phyloP scores from a whole-genome alignment of 2,329 filamentous ascomycete species.

The Scedosporium dehoogii region DNA sequence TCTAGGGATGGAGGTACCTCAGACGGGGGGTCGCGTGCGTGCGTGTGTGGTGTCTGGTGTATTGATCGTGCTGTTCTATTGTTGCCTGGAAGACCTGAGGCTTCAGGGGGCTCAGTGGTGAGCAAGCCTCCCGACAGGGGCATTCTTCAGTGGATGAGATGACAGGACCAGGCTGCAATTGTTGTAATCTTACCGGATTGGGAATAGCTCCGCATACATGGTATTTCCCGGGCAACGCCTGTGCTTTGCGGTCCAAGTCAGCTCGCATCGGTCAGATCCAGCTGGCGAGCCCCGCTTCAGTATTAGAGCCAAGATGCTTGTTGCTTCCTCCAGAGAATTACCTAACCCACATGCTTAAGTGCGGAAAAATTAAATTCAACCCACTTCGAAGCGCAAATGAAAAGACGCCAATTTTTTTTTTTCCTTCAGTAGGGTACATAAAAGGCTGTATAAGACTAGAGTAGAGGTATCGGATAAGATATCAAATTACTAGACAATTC shows the following conservation, averaged over 20 bases:
- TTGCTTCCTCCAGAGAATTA: background rate
- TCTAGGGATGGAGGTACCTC: background rate
- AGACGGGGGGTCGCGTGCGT: background rate
- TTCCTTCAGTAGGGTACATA: background rate
- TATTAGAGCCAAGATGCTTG: too few species aligned
- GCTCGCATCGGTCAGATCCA: background rate
- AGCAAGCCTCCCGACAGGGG: background rate
- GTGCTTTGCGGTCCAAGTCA: background rate
- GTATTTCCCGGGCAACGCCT: conserved; percentile 11
- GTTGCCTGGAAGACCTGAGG: background rate
- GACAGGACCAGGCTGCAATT: background rate
- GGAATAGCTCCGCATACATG: conserved; percentile 1
- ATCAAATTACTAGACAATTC: background rate
- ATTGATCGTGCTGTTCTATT: too few species aligned
- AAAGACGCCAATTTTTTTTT: too few species aligned
- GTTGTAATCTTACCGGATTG: conserved; percentile 1
- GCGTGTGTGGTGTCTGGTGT: too few species aligned
- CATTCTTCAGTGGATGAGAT: background rate
- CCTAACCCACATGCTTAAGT: too few species aligned
- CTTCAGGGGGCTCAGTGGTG: background rate
- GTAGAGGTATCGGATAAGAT: background rate
- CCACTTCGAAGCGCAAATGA: too few species aligned
- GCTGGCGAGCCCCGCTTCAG: background rate
- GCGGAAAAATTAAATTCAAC: too few species aligned
- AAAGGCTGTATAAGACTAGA: background rate